phyloP scores from a whole-genome alignment of 805 yeast genomes.

The Saturnispora bothae region DNA sequence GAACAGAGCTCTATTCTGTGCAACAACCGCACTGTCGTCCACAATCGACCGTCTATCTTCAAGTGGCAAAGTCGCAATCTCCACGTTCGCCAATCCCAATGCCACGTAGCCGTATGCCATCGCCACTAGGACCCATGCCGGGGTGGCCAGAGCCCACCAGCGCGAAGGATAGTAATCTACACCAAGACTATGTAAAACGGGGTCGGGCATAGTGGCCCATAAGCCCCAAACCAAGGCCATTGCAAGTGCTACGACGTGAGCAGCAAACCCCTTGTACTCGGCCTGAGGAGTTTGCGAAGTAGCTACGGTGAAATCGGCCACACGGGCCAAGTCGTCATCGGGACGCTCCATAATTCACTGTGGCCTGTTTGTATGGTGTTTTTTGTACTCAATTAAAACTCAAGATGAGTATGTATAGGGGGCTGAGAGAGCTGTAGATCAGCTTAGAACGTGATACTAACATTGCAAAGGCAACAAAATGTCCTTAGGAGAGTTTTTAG shows the following conservation, averaged over 20 bases:
- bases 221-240: slow-evolving; percentile 44
- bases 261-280: slow-evolving; percentile 84
- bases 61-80: slow-evolving; percentile 51
- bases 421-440: too few species aligned
- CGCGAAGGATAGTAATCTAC: slow-evolving; percentile 79
- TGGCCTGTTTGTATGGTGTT: not conserved
- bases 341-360: slow-evolving; percentile 1
- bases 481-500: slow-evolving; percentile 37
- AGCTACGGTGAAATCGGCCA: slow-evolving; percentile 55
- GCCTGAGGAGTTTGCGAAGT: slow-evolving; percentile 45
- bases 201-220: slow-evolving; percentile 71
- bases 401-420: too few species aligned
- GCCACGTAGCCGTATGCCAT: slow-evolving; percentile 69
- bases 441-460: too few species aligned
- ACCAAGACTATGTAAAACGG: slow-evolving; percentile 39
- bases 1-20: slow-evolving; percentile 29
- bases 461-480: slow-evolving; percentile 35
- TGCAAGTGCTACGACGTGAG: slow-evolving; percentile 56
- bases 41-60: slow-evolving; percentile 53
- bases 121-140: slow-evolving; percentile 56
- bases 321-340: slow-evolving; percentile 48
- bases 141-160: slow-evolving; percentile 83
- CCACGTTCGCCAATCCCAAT: slow-evolving; percentile 65
- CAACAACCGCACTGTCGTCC: slow-evolving; percentile 45
- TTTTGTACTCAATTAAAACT: too few species aligned